Base-by-base conservation (phyloP, 495 filamentous ascomycete species). In the Lophium mytilinum region DNA sequence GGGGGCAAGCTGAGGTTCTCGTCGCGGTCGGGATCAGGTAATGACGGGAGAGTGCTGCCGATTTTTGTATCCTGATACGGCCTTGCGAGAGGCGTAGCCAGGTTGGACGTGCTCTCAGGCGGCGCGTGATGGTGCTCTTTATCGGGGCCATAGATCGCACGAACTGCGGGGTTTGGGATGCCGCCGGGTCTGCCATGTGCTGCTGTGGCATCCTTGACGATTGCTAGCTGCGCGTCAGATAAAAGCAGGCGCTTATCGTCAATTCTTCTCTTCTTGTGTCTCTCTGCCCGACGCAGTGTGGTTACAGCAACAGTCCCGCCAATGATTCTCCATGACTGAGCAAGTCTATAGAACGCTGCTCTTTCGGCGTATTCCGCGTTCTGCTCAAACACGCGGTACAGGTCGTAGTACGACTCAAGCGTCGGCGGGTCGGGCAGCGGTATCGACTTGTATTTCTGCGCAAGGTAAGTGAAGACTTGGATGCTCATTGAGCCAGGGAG, bases 31-130 rank as follows among this genome's bases (percentile, higher is more conserved):
- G 67, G 68, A 36, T 73, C 62, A 9, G 47, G 66, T 21, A 70
- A 34, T 15, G 69, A 37, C 40, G 37, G 14, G 50, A 48, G 33
- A 10, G 37, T 15, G 33, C 47, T 37, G 33, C 19, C 37, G 15
- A 37, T 17, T 6, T 21, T 30, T 7, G 56, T 17, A 9, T 18
- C 30, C 3, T 77, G 73, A 37, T 86, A 71, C 5, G 89, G 88
- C 21, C 82, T 78, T 5, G 83, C 89, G 41, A 92, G 74, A 1
- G 89, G 89, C 0, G 89, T 95, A 11, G 85, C 79, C 65, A 89
- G 80, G 56, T 86, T 89, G 1, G 89, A 93, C 39, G 83, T 83
- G 68, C 80, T 87, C 50, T 74, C 62, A 3, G 66, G 18, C 17
- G 60, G 51, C 60, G 60, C 59, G 52, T 71, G 74, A 19, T 66